phyloP scores from a whole-genome alignment of 2,329 filamentous ascomycete species.

The Diaporthe citrichinensis region DNA sequence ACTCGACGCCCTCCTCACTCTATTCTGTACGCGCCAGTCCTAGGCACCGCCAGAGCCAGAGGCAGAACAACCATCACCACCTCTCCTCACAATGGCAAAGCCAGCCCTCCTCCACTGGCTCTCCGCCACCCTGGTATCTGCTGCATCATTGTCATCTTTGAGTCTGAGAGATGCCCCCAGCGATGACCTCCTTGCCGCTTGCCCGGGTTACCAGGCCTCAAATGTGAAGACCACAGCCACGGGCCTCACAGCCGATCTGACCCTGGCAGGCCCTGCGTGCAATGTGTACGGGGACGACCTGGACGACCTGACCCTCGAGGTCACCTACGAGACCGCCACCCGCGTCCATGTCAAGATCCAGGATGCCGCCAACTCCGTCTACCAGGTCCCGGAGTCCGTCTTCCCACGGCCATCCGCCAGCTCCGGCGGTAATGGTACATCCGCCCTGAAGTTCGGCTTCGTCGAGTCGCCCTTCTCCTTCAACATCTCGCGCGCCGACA shows the following conservation, averaged over 20 bases:
- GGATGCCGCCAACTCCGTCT: conserved; percentile 78
- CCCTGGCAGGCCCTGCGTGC: conserved; percentile 74
- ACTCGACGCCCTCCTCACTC: background rate
- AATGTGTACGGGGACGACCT: conserved; percentile 80
- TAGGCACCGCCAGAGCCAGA: background rate
- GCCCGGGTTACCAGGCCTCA: conserved; percentile 73
- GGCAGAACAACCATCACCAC: background rate
- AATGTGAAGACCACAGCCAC: conserved; percentile 65
- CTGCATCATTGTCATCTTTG: conserved; percentile 2
- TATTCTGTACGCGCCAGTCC: conserved; percentile 1
- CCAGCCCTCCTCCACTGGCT: conserved; percentile 40
- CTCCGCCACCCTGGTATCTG: conserved; percentile 41
- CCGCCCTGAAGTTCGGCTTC: conserved; percentile 52
- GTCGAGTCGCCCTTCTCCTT: conserved; percentile 58
- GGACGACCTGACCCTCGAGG: conserved; percentile 70
- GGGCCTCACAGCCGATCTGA: conserved; percentile 73
- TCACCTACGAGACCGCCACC: conserved; percentile 77
- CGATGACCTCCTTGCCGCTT: conserved; percentile 56
- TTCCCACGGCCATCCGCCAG: conserved; percentile 68
- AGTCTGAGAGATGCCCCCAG: conserved; percentile 44
- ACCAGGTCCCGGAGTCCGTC: conserved; percentile 80
- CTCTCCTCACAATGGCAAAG: conserved; percentile 33
- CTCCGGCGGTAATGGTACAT: conserved; percentile 41
- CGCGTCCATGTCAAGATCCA: conserved; percentile 83
- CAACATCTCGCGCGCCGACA: conserved; percentile 54